Percentiles rank a stretch among this genome's conserved stretches.
These are phyloP conservation scores for Arthroderma sp. DNA, from an alignment of 2,329 filamentous ascomycete genomes.

Conservation along the genomic window DNA sequence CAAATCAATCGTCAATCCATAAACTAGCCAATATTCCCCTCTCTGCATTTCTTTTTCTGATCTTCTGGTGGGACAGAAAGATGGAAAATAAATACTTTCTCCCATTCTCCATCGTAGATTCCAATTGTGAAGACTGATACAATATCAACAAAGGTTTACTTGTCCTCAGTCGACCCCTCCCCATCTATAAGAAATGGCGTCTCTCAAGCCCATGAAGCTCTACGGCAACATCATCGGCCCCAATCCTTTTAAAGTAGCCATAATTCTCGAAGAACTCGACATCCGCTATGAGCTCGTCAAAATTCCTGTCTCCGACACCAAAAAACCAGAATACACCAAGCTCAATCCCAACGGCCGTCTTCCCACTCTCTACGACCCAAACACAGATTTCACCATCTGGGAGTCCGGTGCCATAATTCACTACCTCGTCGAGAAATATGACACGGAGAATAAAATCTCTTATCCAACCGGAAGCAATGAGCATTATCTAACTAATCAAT, in stretches of 20 bases:
- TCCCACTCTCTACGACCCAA: conserved; percentile 34
- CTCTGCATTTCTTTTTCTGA: too few relatives aligned
- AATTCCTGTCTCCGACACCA: conserved; percentile 1
- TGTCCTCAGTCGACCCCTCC: too few relatives aligned
- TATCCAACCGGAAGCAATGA: conserved; percentile 24
- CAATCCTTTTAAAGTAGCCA: conserved; percentile 13
- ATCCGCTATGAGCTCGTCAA: conserved; percentile 7
- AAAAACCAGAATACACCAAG: conserved; percentile 12
- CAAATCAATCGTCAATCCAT: too few relatives aligned
- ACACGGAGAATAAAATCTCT: conserved; percentile 29
- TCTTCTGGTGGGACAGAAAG: too few relatives aligned
- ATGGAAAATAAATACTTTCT: too few relatives aligned
- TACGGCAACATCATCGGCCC: conserved; percentile 8
- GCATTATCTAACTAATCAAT: conserved; percentile 28
- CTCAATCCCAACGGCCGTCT: conserved; percentile 21
- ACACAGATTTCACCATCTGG: conserved; percentile 35
- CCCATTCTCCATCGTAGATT: too few relatives aligned
- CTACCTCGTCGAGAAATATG: conserved; percentile 32
- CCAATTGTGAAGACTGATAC: too few relatives aligned
- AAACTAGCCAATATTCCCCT: too few relatives aligned
- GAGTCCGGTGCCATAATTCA: conserved; percentile 39
- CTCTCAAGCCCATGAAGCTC: conserved; percentile 13
- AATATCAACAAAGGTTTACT: too few relatives aligned
- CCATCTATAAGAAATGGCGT: too few relatives aligned
- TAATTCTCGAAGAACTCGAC: conserved; percentile 10